These are phyloP conservation scores for Penicillium parvum DNA, from an alignment of 495 filamentous ascomycete genomes.

Conservation along the genomic window DNA sequence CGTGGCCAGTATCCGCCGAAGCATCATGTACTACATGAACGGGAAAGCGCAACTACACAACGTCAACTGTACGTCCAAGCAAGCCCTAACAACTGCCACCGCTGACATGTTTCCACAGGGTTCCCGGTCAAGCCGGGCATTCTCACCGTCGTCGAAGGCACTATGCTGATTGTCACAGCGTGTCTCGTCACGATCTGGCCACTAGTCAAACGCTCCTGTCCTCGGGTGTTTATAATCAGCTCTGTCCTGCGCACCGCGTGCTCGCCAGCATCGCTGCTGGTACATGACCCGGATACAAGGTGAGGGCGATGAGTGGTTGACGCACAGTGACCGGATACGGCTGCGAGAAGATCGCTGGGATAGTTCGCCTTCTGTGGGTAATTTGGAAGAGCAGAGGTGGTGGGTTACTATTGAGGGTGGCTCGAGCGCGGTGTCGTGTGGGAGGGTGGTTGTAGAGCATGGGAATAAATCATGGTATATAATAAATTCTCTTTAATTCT, in stretches of 20 bases:
- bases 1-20: slow-evolving; percentile 21
- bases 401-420: slow-evolving; percentile 6
- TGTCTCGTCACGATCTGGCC: slow-evolving; percentile 27
- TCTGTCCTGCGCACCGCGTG: neutral
- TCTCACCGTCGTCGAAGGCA: slow-evolving; percentile 20
- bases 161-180: slow-evolving; percentile 21
- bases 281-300: neutral
- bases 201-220: slow-evolving; percentile 12
- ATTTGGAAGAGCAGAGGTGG: slow-evolving; percentile 18
- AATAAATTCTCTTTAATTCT: no score
- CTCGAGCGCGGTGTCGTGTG: neutral
- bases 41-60: slow-evolving; percentile 4
- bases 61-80: slow-evolving; percentile 22
- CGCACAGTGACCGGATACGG: neutral
- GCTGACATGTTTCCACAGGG: slow-evolving; percentile 10
- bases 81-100: no score
- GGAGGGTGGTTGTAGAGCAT: neutral
- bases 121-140: slow-evolving; percentile 21
- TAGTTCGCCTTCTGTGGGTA: slow-evolving; percentile 10
- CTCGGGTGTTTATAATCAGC: slow-evolving; percentile 3
- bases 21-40: slow-evolving; percentile 14
- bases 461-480: no score
- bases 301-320: no score
- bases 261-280: slow-evolving; percentile 4
- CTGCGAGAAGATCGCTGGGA: slow-evolving; percentile 3